Conservation (phyloP, 805 yeast species). For the Pichia manshurica region DNA sequence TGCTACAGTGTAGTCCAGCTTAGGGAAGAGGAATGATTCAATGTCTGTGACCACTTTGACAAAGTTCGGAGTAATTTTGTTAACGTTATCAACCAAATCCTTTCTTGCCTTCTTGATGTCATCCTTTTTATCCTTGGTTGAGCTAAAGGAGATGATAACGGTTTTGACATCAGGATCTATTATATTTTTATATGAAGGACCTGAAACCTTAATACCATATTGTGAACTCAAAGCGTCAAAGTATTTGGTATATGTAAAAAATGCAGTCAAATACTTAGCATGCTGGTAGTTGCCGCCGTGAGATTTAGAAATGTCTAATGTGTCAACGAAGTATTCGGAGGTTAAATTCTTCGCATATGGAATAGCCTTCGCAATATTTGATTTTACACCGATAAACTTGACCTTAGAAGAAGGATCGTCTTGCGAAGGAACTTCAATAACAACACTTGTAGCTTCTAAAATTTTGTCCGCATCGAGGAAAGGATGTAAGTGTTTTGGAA, state of each 20-base stretch:
- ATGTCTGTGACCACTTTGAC: conserved; percentile 57
- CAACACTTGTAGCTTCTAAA: conserved; percentile 48
- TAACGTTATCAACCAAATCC: conserved; percentile 67
- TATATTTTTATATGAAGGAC: conserved; percentile 44
- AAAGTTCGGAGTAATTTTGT: conserved; percentile 62
- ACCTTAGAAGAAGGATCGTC: conserved; percentile 41
- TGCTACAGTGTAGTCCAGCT: conserved; percentile 41
- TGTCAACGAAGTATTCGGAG: conserved; percentile 52
- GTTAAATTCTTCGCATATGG: conserved; percentile 55
- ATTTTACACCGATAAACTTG: conserved; percentile 55
- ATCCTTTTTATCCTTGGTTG: conserved; percentile 38
- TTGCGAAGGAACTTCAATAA: conserved; percentile 48
- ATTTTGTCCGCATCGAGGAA: conserved; percentile 55
- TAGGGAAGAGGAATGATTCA: conserved; percentile 51
- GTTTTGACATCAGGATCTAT: conserved; percentile 33
- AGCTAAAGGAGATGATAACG: conserved; percentile 60
- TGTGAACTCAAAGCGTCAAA: conserved; percentile 41
- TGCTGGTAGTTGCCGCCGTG: conserved; percentile 76
- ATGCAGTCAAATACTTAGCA: conserved; percentile 69
- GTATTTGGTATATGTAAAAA: conserved; percentile 47
- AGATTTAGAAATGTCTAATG: conserved; percentile 80
- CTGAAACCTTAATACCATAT: conserved; percentile 38
- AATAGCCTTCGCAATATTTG: conserved; percentile 56
- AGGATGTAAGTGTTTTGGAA: conserved; percentile 66
- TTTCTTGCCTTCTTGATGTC: conserved; percentile 61